A percentile compares a stretch with the other conserved stretches of the same genome.
Conservation (phyloP, 2,329 filamentous ascomycete species). For the Beauveria sp. region DNA sequence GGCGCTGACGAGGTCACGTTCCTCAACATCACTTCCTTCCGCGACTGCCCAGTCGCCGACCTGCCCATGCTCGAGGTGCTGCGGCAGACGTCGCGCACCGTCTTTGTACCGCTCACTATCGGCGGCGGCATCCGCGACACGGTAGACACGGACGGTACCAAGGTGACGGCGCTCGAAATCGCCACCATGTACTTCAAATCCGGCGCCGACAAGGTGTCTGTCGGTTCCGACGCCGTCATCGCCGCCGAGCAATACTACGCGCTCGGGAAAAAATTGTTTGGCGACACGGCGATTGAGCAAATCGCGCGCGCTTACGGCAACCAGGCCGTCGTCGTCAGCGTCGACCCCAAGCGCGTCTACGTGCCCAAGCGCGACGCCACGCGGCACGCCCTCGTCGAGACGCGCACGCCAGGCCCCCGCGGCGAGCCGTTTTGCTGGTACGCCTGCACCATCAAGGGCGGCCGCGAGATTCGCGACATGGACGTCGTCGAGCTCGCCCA, state of each 20-base stretch:
- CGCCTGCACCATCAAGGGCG: conserved; percentile 93
- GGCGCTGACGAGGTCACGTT: conserved; percentile 97
- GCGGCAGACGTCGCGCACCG: conserved; percentile 74
- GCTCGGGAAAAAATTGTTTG: conserved; percentile 58
- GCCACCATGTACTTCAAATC: conserved; percentile 96
- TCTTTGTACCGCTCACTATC: conserved; percentile 93
- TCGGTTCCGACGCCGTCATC: conserved; percentile 87
- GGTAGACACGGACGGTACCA: conserved; percentile 77
- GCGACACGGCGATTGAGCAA: conserved; percentile 87
- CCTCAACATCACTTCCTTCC: conserved; percentile 96
- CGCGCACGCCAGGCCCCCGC: conserved; percentile 59
- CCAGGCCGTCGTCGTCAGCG: conserved; percentile 91
- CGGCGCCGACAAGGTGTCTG: conserved; percentile 94
- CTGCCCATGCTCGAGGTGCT: conserved; percentile 94
- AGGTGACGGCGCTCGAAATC: conserved; percentile 83
- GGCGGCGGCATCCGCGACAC: conserved; percentile 94
- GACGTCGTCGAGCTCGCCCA: conserved; percentile 82
- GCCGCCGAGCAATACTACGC: conserved; percentile 88
- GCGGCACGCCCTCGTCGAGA: conserved; percentile 66
- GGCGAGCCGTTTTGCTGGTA: conserved; percentile 91
- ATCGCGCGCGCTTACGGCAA: conserved; percentile 91
- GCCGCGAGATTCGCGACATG: conserved; percentile 85
- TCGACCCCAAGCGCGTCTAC: conserved; percentile 90
- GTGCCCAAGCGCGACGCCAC: conserved; percentile 64
- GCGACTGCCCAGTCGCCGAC: conserved; percentile 87